A percentile compares a stretch with the other conserved stretches of the same genome.
Conservation (phyloP, 176 grass and related monocot species). For the Tillandsia leiboldiana region DNA sequence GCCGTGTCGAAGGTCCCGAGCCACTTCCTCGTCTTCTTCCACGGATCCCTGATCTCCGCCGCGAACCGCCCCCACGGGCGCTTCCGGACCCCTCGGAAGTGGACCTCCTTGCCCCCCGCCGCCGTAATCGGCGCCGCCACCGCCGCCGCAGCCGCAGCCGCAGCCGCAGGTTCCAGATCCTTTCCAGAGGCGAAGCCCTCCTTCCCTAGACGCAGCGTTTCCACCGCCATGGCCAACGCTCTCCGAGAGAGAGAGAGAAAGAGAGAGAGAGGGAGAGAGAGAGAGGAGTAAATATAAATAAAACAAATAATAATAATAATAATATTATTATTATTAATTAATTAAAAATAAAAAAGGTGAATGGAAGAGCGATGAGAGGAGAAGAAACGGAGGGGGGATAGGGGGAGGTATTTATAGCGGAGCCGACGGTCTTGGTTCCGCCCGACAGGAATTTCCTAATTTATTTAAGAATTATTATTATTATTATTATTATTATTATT, state of each 20-base stretch:
- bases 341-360: background rate
- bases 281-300: no score
- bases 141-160: background rate
- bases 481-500: background rate
- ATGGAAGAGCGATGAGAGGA: background rate
- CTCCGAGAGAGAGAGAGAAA: background rate
- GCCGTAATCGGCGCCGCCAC: background rate
- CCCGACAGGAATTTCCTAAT: slow-evolving; percentile 16
- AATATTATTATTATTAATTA: background rate
- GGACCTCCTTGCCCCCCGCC: background rate
- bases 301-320: no score
- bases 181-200: background rate
- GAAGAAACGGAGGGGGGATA: background rate
- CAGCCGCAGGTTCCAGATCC: background rate
- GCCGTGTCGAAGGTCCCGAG: slow-evolving; percentile 27
- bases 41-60: slow-evolving; percentile 22
- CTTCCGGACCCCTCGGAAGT: slow-evolving; percentile 21
- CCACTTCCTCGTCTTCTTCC: slow-evolving; percentile 27
- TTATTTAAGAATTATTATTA: background rate
- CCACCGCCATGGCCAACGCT: background rate
- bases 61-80: slow-evolving; percentile 23
- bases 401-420: slow-evolving; percentile 10
- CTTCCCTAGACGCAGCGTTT: slow-evolving; percentile 1
- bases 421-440: slow-evolving; percentile 9
- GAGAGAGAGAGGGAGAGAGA: no score